Evolutionary conservation across 495 filamentous ascomycete genomes (phyloP), one percentile per base, ranked within the genome.

Genomic region (Talaromyces ruber): DNA sequence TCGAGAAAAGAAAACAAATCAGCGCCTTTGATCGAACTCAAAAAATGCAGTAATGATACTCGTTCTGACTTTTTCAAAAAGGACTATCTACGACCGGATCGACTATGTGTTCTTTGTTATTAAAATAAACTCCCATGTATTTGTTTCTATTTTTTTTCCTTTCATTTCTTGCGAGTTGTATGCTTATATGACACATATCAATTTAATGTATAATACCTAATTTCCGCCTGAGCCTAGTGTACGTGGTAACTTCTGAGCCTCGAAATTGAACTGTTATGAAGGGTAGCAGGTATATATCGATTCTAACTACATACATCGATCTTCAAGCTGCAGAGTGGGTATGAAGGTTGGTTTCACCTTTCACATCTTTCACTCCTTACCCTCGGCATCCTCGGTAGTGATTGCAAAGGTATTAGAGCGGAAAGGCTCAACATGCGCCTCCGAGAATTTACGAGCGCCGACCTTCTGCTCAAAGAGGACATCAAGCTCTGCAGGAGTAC

Each of bases 401-500:
- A 55, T 55, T 0, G 52, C 52, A 29, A 55, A 55, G 24, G n/a
- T 55, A 24, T 55, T 30, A 18, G 52, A 55, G 24, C 52, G 52
- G 62, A 85, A 86, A 21, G 84, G 82, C 60, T 86, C 76, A 3
- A 85, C 82, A 28, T 80, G 63, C 4, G 82, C 84, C 16, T 65
- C 71, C 0, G 72, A 68, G 63, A 88, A 88, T 64, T 85, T 82
- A 18, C 86, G 70, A 4, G 86, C 86, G 59, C 74, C 78, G n/a
- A 85, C 66, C 1, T 74, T 68, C 57, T 74, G 64, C 68, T 86
- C 77, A 70, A 87, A 87, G 16, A 87, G 69, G 12, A 85, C 39
- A 66, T 87, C 85, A 37, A 87, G 67, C 67, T 90, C 86, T 28
- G 81, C 84, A 64, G 85, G 88, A 0, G 83, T 83, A 4, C 85